Base-by-base conservation (phyloP, 257 asterid species). In the Handroanthus guayacan region DNA sequence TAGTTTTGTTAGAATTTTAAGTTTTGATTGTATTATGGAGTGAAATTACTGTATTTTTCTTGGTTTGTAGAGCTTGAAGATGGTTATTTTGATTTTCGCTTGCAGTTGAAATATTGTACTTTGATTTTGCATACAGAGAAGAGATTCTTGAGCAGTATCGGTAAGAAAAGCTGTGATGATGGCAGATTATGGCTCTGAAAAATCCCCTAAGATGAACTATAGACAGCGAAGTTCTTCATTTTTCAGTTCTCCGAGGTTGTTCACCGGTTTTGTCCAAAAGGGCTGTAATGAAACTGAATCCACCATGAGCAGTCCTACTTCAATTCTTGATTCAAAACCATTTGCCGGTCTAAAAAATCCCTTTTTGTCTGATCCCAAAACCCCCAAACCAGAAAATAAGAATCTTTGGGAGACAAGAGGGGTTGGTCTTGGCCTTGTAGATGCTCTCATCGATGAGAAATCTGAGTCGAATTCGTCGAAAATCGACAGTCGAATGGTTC, bases 271-370 rank as follows among this genome's bases (percentile, higher is more conserved):
- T 69, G 52, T 73, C 4, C 75, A 89, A 2, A 91, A 87, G 84
- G 77, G 81, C 13, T 74, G 76, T 17, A 5, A 58, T 74, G 96
- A 88, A 25, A 62, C 88, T 67, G 97, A 91, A 55, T 80, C 92
- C 71, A 66, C 72, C 48, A 82, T 80, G 82, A 82, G 20, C 54
- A 84, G 95, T 71, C 98, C 98, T 11, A 91, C 96, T 77, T 93
- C 98, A 72, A 89, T 90, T 45, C 96, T 91, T 74, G 97, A 92
- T 64, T 44, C 66, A 37, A 90, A 86, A 69, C 81, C 91, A 10
- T 86, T 79, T 37, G 79, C 83, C 43, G 75, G 80, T 45, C 62
- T 87, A 2, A 85, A 67, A 69, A 86, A 79, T 75, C 89, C 97
- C 18, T 84, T 86, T 67, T 82, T 86, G 86, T 70, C 82, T 65